These are phyloP conservation scores for Lecanicillium sp. DNA, from an alignment of 2,329 filamentous ascomycete species.

Conservation along the genomic window DNA sequence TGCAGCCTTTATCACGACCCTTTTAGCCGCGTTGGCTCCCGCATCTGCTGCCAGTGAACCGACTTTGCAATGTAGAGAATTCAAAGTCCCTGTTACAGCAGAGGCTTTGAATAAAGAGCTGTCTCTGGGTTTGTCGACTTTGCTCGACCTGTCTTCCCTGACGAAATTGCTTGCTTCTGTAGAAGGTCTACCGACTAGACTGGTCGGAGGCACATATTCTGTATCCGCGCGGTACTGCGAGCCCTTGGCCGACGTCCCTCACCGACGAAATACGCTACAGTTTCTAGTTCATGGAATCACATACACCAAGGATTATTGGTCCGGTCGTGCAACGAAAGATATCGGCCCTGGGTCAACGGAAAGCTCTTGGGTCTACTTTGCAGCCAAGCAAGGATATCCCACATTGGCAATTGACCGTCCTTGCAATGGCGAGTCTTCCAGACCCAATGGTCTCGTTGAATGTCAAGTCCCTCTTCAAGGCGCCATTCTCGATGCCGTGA, in stretches of 20 bases:
- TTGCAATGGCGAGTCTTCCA: constrained; percentile 3
- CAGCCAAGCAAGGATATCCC: constrained; percentile 5
- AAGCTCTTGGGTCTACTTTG: constrained; percentile 5
- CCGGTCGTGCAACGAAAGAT: neutral
- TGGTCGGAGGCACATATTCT: neutral
- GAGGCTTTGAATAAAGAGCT: neutral
- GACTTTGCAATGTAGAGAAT: no score
- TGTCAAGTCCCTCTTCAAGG: constrained; percentile 5
- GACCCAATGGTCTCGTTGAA: neutral
- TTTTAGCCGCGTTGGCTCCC: no score
- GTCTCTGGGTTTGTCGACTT: neutral
- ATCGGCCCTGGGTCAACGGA: neutral
- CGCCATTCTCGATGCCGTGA: neutral
- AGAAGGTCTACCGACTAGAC: neutral
- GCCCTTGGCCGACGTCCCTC: neutral
- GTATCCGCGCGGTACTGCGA: neutral
- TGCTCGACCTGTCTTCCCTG: neutral
- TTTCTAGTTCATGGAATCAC: constrained; percentile 3
- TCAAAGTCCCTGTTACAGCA: neutral
- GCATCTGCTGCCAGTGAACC: no score
- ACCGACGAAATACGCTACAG: constrained; percentile 2
- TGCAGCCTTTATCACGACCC: neutral
- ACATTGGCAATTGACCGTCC: constrained; percentile 6
- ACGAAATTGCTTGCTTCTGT: neutral
- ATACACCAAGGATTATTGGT: constrained; percentile 4